Base-by-base conservation (phyloP, 805 yeast species). In the Hanseniaspora guilliermondii region DNA sequence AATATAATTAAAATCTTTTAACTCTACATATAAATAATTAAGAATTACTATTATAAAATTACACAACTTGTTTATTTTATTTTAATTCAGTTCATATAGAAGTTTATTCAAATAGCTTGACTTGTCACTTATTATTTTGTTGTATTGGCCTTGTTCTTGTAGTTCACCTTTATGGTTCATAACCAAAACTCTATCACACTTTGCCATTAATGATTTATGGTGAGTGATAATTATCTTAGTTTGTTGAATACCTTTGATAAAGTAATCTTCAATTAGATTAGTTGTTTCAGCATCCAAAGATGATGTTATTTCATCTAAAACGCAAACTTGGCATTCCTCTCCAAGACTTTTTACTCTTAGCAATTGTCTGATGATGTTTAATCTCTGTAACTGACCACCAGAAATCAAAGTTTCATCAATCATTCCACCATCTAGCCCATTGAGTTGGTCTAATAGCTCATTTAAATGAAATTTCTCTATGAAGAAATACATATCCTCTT, bases 341-440 rank as follows among this genome's bases (percentile, higher is more conserved):
- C 30, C 32, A 9, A 81, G 59, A 32, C 70, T 69, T 0, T 97
- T 93, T 21, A 74, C 70, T 37, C 89, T 68, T 4, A 89, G 56
- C 3, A 93, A 58, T 0, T 95, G 93, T 49, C 97, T 73, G 0
- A 91, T 95, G 50, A 93, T 79, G 0, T 93, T 82, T 1, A 93
- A 64, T 55, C 97, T 70, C 64, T 93, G 97, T 8, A 83, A 73
- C 65, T 93, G 97, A 2, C 98, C 98, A 27, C 95, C 95, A 1
- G 97, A 88, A 1, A 91, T 66, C 42, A 78, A 60, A 0, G 68
- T 62, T 0, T 68, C 64, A 2, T 82, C 83, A 24, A 91, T 69
- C 14, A 67, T 62, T 0, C 96, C 77, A 39, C 79, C 72, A 21
- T 87, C 62, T 0, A 84, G 83, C 1, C 75, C 69, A 0, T 85